A percentile compares a stretch with the other conserved stretches of the same genome.
phyloP scores from a whole-genome alignment of 192 early-diverging fungal species.

The Podila minutissima region DNA sequence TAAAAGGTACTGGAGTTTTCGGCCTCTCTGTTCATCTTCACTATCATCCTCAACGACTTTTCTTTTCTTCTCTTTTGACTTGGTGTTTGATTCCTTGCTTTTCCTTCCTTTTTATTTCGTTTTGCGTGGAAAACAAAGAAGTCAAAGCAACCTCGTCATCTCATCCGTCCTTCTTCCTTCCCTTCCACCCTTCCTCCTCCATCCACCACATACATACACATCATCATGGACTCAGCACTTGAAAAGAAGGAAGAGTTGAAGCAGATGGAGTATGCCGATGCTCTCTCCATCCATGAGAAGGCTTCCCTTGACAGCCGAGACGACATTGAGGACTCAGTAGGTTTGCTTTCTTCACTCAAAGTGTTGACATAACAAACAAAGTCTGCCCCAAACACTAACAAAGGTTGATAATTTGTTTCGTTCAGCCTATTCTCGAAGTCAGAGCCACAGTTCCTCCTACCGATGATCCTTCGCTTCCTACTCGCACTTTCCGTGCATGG shows the following conservation, averaged over 20 bases:
- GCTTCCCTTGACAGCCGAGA: conserved; percentile 24
- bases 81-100: no score
- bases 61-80: no score
- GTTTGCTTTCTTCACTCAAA: background rate
- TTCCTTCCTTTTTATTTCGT: no score
- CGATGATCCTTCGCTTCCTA: conserved; percentile 72
- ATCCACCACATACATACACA: background rate
- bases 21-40: no score
- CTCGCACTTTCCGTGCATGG: conserved; percentile 79
- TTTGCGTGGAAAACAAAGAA: background rate
- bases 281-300: conserved; percentile 23
- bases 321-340: conserved; percentile 55
- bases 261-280: conserved; percentile 14
- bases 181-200: background rate
- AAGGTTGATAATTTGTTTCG: conserved; percentile 12
- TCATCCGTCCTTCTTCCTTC: background rate
- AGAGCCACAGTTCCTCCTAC: conserved; percentile 73
- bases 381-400: background rate
- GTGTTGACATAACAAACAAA: background rate
- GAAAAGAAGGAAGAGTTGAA: conserved; percentile 29
- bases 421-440: conserved; percentile 76
- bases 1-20: no score
- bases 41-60: no score
- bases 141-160: background rate
- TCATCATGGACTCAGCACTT: conserved; percentile 24